Percentiles rank a stretch among this genome's conserved stretches.
Conservation (phyloP, 768 basidiomycete genomes). For the Boletus edulis region DNA sequence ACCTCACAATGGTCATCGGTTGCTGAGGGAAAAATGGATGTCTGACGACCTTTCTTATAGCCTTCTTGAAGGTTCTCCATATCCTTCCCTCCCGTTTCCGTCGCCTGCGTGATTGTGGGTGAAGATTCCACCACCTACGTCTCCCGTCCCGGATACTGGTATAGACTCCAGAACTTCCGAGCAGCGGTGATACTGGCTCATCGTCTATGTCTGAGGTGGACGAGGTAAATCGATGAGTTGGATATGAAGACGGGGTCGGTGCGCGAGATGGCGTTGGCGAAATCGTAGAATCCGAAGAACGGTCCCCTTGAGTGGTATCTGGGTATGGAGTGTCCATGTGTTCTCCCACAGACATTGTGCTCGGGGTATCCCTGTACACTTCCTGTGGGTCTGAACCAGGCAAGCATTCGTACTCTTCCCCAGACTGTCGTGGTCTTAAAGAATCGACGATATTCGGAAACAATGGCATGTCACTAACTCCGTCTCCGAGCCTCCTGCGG, state of each 20-base stretch:
- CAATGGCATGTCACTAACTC: slow-evolving; percentile 17
- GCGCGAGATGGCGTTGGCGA: slow-evolving; percentile 61
- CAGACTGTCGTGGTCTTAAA: slow-evolving; percentile 15
- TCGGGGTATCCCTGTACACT: slow-evolving; percentile 21
- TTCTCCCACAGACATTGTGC: slow-evolving; percentile 7
- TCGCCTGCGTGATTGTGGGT: slow-evolving; percentile 43
- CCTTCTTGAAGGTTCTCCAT: slow-evolving; percentile 52
- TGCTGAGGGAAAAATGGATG: slow-evolving; percentile 79
- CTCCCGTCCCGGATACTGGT: slow-evolving; percentile 45
- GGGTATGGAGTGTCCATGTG: slow-evolving; percentile 21
- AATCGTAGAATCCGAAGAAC: slow-evolving; percentile 27
- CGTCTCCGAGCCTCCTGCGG: neutral
- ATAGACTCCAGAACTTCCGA: slow-evolving; percentile 28
- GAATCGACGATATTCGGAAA: slow-evolving; percentile 10
- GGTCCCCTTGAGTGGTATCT: slow-evolving; percentile 19
- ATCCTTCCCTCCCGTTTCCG: slow-evolving; percentile 48
- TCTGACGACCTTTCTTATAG: slow-evolving; percentile 54
- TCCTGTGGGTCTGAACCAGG: slow-evolving; percentile 45
- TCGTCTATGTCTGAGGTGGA: slow-evolving; percentile 62
- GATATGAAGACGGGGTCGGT: slow-evolving; percentile 54
- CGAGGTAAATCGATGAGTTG: slow-evolving; percentile 47
- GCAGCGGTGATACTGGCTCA: slow-evolving; percentile 50
- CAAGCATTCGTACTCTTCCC: slow-evolving; percentile 45
- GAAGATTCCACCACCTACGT: slow-evolving; percentile 55
- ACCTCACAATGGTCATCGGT: slow-evolving; percentile 75